These are phyloP conservation scores for Dictyostelium capitatum DNA, from an alignment of 78 protist genomes.

Conservation along the genomic window DNA sequence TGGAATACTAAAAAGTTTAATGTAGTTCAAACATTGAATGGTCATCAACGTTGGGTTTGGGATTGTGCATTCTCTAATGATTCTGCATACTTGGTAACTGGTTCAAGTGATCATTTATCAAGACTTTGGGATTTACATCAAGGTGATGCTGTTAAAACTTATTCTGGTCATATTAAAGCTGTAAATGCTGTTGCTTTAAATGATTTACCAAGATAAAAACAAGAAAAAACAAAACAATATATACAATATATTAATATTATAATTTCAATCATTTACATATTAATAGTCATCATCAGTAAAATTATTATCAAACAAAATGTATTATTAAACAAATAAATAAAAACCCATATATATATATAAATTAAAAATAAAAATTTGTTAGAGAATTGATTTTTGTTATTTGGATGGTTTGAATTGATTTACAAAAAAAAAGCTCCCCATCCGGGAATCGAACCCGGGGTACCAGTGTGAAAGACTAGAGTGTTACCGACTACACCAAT, in stretches of 20 bases:
- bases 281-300: no score
- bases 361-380: no score
- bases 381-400: no score
- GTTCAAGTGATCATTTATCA: conserved; percentile 93
- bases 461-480: conserved; percentile 68
- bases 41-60: conserved; percentile 99
- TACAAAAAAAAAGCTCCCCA: conserved; percentile 53
- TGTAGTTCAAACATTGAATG: conserved; percentile 83
- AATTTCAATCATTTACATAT: no score
- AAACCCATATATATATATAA: no score
- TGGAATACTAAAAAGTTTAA: conserved; percentile 65
- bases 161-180: conserved; percentile 95
- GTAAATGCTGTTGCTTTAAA: conserved; percentile 89
- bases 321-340: no score
- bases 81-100: conserved; percentile 96
- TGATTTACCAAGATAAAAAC: conserved; percentile 83
- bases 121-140: conserved; percentile 94
- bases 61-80: conserved; percentile 96
- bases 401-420: no score
- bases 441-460: conserved; percentile 73
- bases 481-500: conserved; percentile 75
- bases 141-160: conserved; percentile 90
- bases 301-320: no score
- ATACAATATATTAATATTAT: no score
- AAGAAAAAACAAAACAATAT: no score